Base-by-base conservation (phyloP, 352 stramenopile genomes). In the Globisporangium nagaii region DNA sequence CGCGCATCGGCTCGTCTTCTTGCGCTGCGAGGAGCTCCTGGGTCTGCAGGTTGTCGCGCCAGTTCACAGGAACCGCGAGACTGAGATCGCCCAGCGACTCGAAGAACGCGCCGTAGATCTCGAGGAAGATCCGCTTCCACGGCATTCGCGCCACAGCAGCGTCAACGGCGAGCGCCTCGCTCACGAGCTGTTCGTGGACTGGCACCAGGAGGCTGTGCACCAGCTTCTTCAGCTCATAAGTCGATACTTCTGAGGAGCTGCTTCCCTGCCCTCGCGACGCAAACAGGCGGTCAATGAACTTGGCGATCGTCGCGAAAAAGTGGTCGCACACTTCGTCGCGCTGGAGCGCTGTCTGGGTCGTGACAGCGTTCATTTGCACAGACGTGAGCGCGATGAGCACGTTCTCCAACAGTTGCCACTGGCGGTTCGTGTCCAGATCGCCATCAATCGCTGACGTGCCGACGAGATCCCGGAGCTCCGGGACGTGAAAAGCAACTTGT, bases 211-310 rank as follows among this genome's bases (percentile, higher is more conserved):
- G 36, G 20, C 54, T 63, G 46, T 79, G 86, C n/a, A 89, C 47
- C 2, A 64, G 49, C 20, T 76, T 83, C 64, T 91, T 89, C 9
- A 91, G 51, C 43, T 91, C 80, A 11, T 65, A 72, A 15, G 69
- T 72, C 25, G 78, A 87, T n/a, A 88, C 54, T 6, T 47, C 10
- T 2, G 42, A n/a, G 17, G 15, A 13, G 4, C 28, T 9, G 58
- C 41, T 19, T 53, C 49, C 12, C 48, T 28, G 15, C n/a, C 15
- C 24, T 54, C 57, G 60, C 10, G 56, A 68, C 17, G 53, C 51
- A 47, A 88, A 91, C 1, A 91, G 34, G 17, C 31, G 55, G 42
- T 91, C 76, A 36, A 91, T 71, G 32, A 88, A 82, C 5, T 65
- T 43, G 10, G 64, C 63, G n/a, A 86, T 62, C 25, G 71, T 73